Evolutionary conservation across 116 monocot genomes (phyloP), one percentile per base, ranked within the genome.

Genomic region (Phalaenopsis hybrid): DNA sequence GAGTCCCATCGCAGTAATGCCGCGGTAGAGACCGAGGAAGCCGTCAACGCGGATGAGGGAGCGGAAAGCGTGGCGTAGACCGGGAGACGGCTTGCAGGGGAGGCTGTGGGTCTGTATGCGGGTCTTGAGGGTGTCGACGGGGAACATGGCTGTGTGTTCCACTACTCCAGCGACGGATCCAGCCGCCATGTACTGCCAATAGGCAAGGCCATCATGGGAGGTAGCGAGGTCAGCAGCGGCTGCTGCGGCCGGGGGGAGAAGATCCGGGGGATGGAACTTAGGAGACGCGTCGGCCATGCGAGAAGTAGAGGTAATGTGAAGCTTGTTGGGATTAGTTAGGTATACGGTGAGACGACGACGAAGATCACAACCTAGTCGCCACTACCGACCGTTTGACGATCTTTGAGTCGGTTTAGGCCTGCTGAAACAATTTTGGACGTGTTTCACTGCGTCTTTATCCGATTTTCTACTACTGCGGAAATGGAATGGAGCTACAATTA

Each of bases 111-210:
- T 85, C 79, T 98, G 93, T 89, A 98, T 98, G 12, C 91, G 89
- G n/a, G 96, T 96, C 82, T 96, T 94, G 55, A 96, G 83, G 17
- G 96, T 96, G 80, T 96, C 96, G 12, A 96, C 85, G 5, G 96
- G 94, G 85, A 96, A 96, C 94, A 96, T 94, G 76, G 87, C 85
- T 37, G 81, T 82, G 83, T 90, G 90, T 68, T 90, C 90, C 34
- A 88, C 86, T 34, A 90, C 78, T 59, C 90, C 90, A 10, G 90
- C 90, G 74, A 88, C 57, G 82, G 87, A 87, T 45, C 90, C 90
- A 44, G 90, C 87, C 58, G 72, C 79, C 88, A 90, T 90, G 86
- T 65, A 90, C 78, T 84, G 88, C 84, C 84, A 86, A 81, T 86
- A 90, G 76, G 46, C 80, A 41, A 90, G 88, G 18, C 90, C 81